Evolutionary conservation across 164 flowering plant species (phyloP).

Genomic region (Pachysandra terminalis): DNA sequence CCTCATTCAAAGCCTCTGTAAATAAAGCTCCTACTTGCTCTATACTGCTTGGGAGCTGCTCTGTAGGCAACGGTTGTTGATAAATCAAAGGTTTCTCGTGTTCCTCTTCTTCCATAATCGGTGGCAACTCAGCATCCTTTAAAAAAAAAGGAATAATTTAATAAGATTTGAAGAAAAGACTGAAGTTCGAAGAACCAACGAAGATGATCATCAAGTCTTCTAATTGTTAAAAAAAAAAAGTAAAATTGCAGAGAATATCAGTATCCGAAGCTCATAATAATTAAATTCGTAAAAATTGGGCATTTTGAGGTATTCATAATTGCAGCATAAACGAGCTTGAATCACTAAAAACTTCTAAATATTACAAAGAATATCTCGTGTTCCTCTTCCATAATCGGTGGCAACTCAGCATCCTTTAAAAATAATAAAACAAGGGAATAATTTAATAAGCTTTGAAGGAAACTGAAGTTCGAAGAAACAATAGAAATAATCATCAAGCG

Average conservation of each 20-base stretch:
- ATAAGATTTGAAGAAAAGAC: neutral
- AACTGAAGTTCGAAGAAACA: too few species aligned
- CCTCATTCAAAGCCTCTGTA: conserved; percentile 43
- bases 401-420: conserved; percentile 53
- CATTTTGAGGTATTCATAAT: too few species aligned
- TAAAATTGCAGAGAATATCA: too few species aligned
- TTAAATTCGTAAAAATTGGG: too few species aligned
- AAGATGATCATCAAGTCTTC: neutral
- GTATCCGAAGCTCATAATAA: too few species aligned
- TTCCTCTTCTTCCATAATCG: conserved; percentile 77
- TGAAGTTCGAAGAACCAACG: neutral
- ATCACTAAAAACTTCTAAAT: too few species aligned
- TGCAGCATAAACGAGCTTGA: too few species aligned
- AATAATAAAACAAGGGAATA: neutral
- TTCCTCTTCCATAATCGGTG: conserved; percentile 79
- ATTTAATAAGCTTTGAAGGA: neutral
- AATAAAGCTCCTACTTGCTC: conserved; percentile 5
- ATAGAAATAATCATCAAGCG: too few species aligned
- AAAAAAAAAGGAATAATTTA: neutral
- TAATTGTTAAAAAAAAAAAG: too few species aligned
- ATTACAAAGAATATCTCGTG: too few species aligned
- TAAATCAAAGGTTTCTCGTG: conserved; percentile 22
- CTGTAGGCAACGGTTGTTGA: conserved; percentile 13
- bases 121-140: conserved; percentile 64
- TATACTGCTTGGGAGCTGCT: neutral